Percentiles rank a stretch among this genome's conserved stretches.
Evolutionary conservation across 257 asterid genomes (phyloP).

Genomic region (Paraleonurus japonicus): DNA sequence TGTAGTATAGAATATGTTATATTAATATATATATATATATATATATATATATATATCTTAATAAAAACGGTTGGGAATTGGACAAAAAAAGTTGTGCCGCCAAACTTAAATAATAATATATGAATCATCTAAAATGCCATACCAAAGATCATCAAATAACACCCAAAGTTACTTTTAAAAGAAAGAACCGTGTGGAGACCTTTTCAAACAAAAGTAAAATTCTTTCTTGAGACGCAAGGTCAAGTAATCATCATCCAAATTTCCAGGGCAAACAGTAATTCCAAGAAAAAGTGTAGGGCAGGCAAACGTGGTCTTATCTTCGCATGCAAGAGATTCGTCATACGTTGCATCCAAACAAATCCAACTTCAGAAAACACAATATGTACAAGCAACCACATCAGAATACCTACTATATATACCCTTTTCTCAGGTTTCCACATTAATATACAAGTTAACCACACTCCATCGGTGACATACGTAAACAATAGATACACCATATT

Average conservation of each 20-base stretch:
- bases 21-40: too few relatives aligned
- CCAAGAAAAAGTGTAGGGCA: conserved; percentile 12
- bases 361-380: conserved; percentile 19
- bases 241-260: conserved; percentile 8
- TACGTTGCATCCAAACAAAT: not conserved
- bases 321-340: conserved; percentile 16
- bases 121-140: not conserved
- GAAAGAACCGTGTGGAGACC: not conserved
- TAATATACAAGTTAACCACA: not conserved
- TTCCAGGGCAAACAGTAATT: not conserved
- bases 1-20: too few relatives aligned
- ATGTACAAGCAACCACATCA: conserved; percentile 46
- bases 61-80: too few relatives aligned
- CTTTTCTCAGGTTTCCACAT: not conserved
- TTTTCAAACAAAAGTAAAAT: conserved; percentile 3
- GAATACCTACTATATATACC: conserved; percentile 15
- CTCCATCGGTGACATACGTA: not conserved
- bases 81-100: too few relatives aligned
- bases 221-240: conserved; percentile 20
- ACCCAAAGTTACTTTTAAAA: not conserved
- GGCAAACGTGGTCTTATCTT: conserved; percentile 5
- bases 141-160: not conserved
- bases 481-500: not conserved
- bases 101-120: too few relatives aligned
- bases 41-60: too few relatives aligned